Evolutionary conservation across 2,329 filamentous ascomycete genomes (phyloP), one percentile per base, ranked within the genome.

Genomic region (Polytolypa hystricis): DNA sequence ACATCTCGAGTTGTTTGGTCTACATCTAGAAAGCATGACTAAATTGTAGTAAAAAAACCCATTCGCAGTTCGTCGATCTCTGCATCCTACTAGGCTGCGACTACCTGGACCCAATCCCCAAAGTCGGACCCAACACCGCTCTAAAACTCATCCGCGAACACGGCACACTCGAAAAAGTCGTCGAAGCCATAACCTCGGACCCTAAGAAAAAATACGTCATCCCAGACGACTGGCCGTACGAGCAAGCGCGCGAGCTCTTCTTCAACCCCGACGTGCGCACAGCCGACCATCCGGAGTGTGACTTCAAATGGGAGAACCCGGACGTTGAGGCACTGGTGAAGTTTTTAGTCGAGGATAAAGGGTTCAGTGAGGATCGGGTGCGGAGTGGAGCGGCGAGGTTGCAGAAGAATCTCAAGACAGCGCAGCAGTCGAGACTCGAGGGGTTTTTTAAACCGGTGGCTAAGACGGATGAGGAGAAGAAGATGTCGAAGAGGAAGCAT

Each of bases 31-130:
- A n/a, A n/a, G n/a, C n/a, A n/a, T n/a, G n/a, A n/a, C n/a, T n/a
- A n/a, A n/a, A 25, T 25, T 7, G 7, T n/a, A 25, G 7, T 25
- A 7, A 7, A 25, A 25, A 7, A n/a, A 7, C 21, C 7, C 7
- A n/a, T 25, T 5, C 15, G 7, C 53, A 95, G 81, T 98, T 98
- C 58, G 86, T 98, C 52, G 91, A 98, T 59, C 77, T 98, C 34
- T 98, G 91, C 56, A 98, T 98, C 52, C 74, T 98, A 8, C 81
- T 98, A 30, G 91, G 91, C 49, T 98, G 91, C 62, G 91, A 98
- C 58, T 98, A 98, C 56, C 77, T 96, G 55, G 91, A 98, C 51
- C 89, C 91, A 0, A 82, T 98, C 48, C 91, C 91, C 51, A 95
- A 94, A 57, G 71, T 98, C 45, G 91, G 91, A 14, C 89, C 91